Evolutionary conservation across 352 stramenopile species (phyloP), one percentile per base, ranked within the genome.

Genomic region (Phytophthora sp.): DNA sequence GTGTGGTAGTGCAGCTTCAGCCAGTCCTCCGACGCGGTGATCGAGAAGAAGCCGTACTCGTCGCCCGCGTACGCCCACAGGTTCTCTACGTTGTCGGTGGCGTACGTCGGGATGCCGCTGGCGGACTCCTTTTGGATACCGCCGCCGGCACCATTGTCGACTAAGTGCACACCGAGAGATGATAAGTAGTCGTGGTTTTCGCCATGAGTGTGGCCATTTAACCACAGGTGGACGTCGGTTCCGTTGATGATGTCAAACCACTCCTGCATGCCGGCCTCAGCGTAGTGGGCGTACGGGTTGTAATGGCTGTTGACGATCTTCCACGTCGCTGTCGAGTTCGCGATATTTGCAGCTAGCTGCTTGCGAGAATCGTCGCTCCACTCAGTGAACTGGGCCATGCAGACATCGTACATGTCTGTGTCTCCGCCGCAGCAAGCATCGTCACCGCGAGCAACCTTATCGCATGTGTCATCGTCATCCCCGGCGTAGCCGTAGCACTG

Each of bases 1-100:
- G 78, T 90, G 41, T 88, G 68, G 51, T 85, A 92, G 58, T 84
- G 77, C 39, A 89, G 49, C 51, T 88, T 84, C n/a, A 88, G 44
- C 81, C 79, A 90, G 20, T 85, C 72, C 18, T 80, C 77, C n/a
- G 69, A 82, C 13, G 75, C 62, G 12, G 62, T 72, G 23, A 91
- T 21, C 26, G 71, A 71, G 57, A 91, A 89, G 44, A 90, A 79
- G 7, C 74, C 77, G 43, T 89, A 90, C 48, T 85, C 74, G 28
- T 81, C 69, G 20, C 79, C 75, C 5, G 58, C 63, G 31, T 82
- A 84, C 12, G 66, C 46, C 82, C 82, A 91, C 34, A 88, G 37
- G 46, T 88, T 87, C 45, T 77, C 60, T 2, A 90, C 64, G 31
- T 80, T 74, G 46, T 69, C 55, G 30, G 58, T 49, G 5, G 77